Evolutionary conservation across 2,329 filamentous ascomycete species (phyloP).

Genomic region (Hymenotorrendiella dingleyae): DNA sequence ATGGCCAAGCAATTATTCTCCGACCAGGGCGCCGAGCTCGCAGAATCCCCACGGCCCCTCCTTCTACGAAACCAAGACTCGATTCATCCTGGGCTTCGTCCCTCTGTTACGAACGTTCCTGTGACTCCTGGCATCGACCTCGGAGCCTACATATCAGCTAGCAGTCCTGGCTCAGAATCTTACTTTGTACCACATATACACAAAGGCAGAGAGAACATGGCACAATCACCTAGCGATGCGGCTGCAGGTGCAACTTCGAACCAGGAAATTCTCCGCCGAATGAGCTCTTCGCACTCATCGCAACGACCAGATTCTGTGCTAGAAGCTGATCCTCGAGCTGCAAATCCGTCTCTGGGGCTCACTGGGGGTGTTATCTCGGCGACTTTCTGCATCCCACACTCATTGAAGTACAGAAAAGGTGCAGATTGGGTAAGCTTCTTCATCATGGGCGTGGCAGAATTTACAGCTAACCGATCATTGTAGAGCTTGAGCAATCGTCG

Average conservation of each 20-base stretch:
- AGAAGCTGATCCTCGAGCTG: slow-evolving; percentile 46
- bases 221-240: slow-evolving; percentile 24
- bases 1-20: slow-evolving; percentile 12
- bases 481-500: slow-evolving; percentile 72
- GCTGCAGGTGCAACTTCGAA: slow-evolving; percentile 33
- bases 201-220: slow-evolving; percentile 17
- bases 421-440: slow-evolving; percentile 51
- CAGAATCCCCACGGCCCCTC: slow-evolving; percentile 18
- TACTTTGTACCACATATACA: slow-evolving; percentile 23
- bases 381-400: slow-evolving; percentile 58
- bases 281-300: slow-evolving; percentile 33
- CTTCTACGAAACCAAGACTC: slow-evolving; percentile 15
- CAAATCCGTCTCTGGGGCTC: slow-evolving; percentile 51
- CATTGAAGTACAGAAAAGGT: slow-evolving; percentile 51
- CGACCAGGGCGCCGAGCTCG: slow-evolving; percentile 10
- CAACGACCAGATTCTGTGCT: slow-evolving; percentile 40
- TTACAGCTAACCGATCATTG: slow-evolving; percentile 14
- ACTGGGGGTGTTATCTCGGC: slow-evolving; percentile 63
- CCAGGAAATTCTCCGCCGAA: slow-evolving; percentile 38
- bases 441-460: background rate
- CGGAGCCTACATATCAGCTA: slow-evolving; percentile 16
- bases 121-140: slow-evolving; percentile 27
- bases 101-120: slow-evolving; percentile 24
- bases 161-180: slow-evolving; percentile 12
- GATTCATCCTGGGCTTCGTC: slow-evolving; percentile 25